Base-by-base conservation (phyloP, 768 basidiomycete genomes). In the Russula emetica region DNA sequence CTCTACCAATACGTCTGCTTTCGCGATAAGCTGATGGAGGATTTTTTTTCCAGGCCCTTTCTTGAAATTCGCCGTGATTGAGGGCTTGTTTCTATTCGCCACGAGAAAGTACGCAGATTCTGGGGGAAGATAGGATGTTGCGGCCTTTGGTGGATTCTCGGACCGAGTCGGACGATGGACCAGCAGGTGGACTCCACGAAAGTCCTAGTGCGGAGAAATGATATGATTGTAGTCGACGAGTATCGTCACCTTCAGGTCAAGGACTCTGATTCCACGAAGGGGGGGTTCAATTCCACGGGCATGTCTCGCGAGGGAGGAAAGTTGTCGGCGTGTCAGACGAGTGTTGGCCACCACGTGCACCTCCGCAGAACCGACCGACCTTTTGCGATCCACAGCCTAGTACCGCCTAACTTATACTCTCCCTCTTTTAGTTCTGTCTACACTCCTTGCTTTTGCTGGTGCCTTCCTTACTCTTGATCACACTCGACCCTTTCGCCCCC, bases 161-260 rank as follows among this genome's bases (percentile, higher is more conserved):
- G n/a, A n/a, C n/a, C n/a, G n/a, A n/a, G n/a, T 79, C 67, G 13
- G 72, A 24, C 9, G 76, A 61, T 13, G 80, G 78, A 0, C 79
- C 79, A 22, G 72, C 73, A 2, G 77, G 77, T 9, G 76, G 76
- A 34, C 63, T 69, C 77, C 77, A n/a, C 49, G 54, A 24, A 55
- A 5, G 16, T 32, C 26, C 11, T 14, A 38, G 5, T 5, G 45
- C 13, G 22, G 30, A 0, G 5, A 20, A 2, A 34, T 20, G 24
- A 22, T 22, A 8, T 36, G 16, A 78, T 45, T 54, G 18, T 80
- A 72, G 75, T 52, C 47, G 56, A 84, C 93, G 83, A 36, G 95
- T 98, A 75, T 98, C 95, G 71, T 98, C 95, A 26, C 95, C 95
- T 94, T 93, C 60, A 97, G 76, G 74, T 98, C 95, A 26, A 98